Percentiles rank a stretch among this genome's conserved stretches.
These are phyloP conservation scores for Fraxinus albicans DNA, from an alignment of 305 asterid species.

Conservation along the genomic window DNA sequence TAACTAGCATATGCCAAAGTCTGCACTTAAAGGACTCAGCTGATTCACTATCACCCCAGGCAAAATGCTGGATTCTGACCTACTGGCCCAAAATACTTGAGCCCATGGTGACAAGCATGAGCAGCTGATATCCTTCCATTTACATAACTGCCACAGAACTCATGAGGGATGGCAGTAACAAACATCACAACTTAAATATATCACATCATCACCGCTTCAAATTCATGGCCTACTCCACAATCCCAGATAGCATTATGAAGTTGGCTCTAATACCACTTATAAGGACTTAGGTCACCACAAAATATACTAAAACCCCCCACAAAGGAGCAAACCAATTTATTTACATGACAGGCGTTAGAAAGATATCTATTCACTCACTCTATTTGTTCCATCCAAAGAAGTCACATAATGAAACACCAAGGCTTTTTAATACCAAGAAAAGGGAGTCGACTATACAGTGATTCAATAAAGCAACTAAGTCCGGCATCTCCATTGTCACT, in stretches of 20 bases:
- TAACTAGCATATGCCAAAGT: neutral
- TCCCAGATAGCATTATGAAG: neutral
- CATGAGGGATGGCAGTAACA: neutral
- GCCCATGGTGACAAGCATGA: neutral
- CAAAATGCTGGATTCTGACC: neutral
- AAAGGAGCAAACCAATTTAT: neutral
- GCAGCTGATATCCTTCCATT: neutral
- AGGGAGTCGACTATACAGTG: neutral
- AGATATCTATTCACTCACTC: neutral
- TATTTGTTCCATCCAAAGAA: neutral
- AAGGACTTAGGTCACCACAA: neutral
- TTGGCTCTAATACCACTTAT: neutral
- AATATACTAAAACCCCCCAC: neutral
- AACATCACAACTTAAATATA: neutral
- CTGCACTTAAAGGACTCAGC: neutral
- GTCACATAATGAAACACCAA: neutral
- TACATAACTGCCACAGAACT: neutral
- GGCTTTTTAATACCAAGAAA: neutral
- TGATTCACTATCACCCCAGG: neutral
- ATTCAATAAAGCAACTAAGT: neutral
- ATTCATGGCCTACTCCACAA: neutral
- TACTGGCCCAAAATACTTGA: neutral
- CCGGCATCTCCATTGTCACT: neutral
- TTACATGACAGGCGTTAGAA: neutral
- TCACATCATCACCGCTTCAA: neutral